These are phyloP conservation scores for Trichoderma lentiforme DNA, from an alignment of 2,329 filamentous ascomycete species.

Conservation along the genomic window DNA sequence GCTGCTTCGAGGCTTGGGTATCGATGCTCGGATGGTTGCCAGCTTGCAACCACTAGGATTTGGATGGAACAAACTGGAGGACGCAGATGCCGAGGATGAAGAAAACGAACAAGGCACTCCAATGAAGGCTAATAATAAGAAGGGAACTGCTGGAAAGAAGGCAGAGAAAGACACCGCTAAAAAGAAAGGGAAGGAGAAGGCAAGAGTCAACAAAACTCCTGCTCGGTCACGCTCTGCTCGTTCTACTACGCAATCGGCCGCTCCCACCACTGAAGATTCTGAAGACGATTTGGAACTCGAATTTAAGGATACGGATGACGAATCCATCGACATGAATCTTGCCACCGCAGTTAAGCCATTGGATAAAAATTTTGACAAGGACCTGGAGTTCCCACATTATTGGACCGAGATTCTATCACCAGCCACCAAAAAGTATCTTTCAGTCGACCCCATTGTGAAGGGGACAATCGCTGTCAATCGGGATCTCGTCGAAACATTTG, in stretches of 20 bases:
- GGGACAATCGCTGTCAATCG: slow-evolving; percentile 66
- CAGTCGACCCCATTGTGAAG: slow-evolving; percentile 73
- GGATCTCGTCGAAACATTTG: slow-evolving; percentile 70
- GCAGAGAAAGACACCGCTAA: slow-evolving; percentile 22
- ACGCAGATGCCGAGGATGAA: slow-evolving; percentile 56
- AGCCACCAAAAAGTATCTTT: slow-evolving; percentile 71
- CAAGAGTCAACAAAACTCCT: background rate
- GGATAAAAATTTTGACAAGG: slow-evolving; percentile 61
- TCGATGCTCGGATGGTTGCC: slow-evolving; percentile 80
- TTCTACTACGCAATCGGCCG: slow-evolving; percentile 8
- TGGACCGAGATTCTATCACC: slow-evolving; percentile 91
- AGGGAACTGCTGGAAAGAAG: slow-evolving; percentile 13
- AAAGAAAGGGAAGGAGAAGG: slow-evolving; percentile 22
- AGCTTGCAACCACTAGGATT: slow-evolving; percentile 86
- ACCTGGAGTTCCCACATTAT: slow-evolving; percentile 81
- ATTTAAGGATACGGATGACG: slow-evolving; percentile 52
- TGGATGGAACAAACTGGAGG: slow-evolving; percentile 84
- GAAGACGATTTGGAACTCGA: slow-evolving; percentile 46
- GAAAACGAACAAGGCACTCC: slow-evolving; percentile 16
- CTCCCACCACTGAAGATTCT: slow-evolving; percentile 36
- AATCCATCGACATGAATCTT: slow-evolving; percentile 54
- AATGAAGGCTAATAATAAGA: slow-evolving; percentile 10
- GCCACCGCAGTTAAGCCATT: slow-evolving; percentile 39
- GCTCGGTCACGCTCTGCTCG: slow-evolving; percentile 18
- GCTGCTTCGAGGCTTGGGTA: slow-evolving; percentile 71